Evolutionary conservation across 805 yeast genomes (phyloP).

Genomic region (Wickerhamiella bombiphila): DNA sequence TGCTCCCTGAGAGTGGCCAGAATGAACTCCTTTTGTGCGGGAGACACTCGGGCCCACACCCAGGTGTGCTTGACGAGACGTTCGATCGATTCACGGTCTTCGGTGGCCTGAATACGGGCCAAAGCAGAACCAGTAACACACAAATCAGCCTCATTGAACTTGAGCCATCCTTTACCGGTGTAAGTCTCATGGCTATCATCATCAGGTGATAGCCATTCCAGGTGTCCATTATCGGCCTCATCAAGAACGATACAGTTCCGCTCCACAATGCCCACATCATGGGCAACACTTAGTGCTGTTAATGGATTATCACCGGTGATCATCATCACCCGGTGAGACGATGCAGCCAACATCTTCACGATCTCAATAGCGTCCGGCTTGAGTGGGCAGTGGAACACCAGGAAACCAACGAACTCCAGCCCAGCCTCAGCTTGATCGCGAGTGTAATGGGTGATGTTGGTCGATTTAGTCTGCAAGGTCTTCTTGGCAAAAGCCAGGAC

Average conservation of each 20-base stretch:
- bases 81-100: constrained; percentile 35
- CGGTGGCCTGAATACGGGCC: constrained; percentile 33
- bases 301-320: constrained; percentile 98
- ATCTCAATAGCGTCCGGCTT: constrained; percentile 86
- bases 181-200: constrained; percentile 53
- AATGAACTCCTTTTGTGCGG: constrained; percentile 85
- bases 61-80: constrained; percentile 76
- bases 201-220: constrained; percentile 75
- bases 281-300: constrained; percentile 96
- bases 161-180: constrained; percentile 26
- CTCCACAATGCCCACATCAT: constrained; percentile 76
- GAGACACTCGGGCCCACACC: constrained; percentile 97
- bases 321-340: constrained; percentile 92
- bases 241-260: constrained; percentile 78
- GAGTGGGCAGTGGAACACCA: constrained; percentile 95
- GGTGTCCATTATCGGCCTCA: constrained; percentile 50
- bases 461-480: constrained; percentile 35
- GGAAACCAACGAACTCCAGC: constrained; percentile 75
- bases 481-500: constrained; percentile 92
- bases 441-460: constrained; percentile 37
- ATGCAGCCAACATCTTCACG: constrained; percentile 81
- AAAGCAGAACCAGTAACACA: constrained; percentile 92
- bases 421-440: constrained; percentile 67
- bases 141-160: constrained; percentile 59
- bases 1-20: constrained; percentile 67